Evolutionary conservation across 768 basidiomycete species (phyloP).

Genomic region (Tulasnella sp.): DNA sequence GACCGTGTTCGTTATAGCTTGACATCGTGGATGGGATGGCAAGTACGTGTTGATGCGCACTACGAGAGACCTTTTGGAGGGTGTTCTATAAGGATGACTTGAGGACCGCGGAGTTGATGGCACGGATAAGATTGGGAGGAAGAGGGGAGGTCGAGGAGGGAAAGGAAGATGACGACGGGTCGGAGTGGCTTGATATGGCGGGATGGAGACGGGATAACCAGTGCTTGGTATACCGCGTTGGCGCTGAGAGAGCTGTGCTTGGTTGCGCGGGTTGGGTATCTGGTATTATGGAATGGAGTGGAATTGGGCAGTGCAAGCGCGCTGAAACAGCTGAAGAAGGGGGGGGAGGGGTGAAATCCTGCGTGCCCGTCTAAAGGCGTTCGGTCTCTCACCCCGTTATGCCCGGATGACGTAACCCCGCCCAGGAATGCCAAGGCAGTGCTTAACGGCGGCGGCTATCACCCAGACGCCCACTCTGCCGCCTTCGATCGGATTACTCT

Average conservation of each 20-base stretch:
- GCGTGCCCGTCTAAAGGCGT: not conserved
- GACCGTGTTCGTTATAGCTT: conserved; percentile 10
- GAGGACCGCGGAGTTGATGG: not conserved
- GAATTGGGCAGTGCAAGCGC: not conserved
- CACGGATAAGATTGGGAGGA: not conserved
- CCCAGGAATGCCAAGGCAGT: not conserved
- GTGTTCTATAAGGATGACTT: not conserved
- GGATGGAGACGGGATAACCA: not conserved
- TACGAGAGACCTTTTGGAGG: not conserved
- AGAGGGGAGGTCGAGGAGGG: not conserved
- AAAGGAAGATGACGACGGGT: not conserved
- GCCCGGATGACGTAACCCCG: not conserved
- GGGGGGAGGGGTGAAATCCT: not conserved
- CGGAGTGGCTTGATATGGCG: not conserved
- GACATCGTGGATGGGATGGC: conserved; percentile 1
- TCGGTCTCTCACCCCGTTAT: not conserved
- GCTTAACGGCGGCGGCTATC: not conserved
- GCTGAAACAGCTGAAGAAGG: not conserved
- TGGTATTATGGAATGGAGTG: not conserved
- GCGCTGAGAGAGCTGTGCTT: not conserved
- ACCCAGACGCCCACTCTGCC: not conserved
- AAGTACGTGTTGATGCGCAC: not conserved
- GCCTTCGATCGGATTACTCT: not conserved
- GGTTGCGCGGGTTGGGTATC: not conserved
- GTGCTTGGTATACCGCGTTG: not conserved